These are phyloP conservation scores for Arabidopsis suecica DNA, from an alignment of 345 rosid genomes.

Conservation along the genomic window DNA sequence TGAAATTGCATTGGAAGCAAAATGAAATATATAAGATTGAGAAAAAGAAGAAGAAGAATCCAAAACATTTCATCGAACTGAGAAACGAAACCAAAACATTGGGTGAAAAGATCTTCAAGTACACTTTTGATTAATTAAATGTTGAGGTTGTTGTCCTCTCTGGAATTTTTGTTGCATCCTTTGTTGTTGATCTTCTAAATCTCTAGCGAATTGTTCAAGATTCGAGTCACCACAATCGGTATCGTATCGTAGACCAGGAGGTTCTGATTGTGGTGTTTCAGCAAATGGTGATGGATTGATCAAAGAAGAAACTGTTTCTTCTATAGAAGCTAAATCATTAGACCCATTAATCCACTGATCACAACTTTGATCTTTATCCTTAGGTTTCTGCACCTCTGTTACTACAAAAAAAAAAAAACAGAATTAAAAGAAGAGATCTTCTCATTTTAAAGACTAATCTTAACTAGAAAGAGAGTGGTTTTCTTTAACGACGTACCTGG, in stretches of 20 bases:
- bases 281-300: not conserved
- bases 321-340: not conserved
- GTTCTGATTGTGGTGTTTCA: not conserved
- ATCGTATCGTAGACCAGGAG: not conserved
- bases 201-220: not conserved
- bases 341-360: not conserved
- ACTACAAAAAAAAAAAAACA: not conserved
- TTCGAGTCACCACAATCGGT: not conserved
- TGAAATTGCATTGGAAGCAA: too few species aligned
- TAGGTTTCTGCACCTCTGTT: not conserved
- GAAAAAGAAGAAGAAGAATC: too few species aligned
- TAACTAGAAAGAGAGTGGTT: not conserved
- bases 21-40: too few species aligned
- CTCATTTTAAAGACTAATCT: not conserved
- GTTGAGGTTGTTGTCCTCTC: too few species aligned
- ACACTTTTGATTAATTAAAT: too few species aligned
- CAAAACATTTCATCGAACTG: too few species aligned
- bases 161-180: not conserved
- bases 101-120: too few species aligned
- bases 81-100: too few species aligned
- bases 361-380: not conserved
- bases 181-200: conserved; percentile 1
- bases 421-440: not conserved
- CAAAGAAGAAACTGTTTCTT: not conserved
- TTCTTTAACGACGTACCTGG: conserved; percentile 14